A percentile compares a stretch with the other conserved stretches of the same genome.
Evolutionary conservation across 1,284 basidiomycete species (phyloP).

Genomic region (Moesziomyces globuligerus): DNA sequence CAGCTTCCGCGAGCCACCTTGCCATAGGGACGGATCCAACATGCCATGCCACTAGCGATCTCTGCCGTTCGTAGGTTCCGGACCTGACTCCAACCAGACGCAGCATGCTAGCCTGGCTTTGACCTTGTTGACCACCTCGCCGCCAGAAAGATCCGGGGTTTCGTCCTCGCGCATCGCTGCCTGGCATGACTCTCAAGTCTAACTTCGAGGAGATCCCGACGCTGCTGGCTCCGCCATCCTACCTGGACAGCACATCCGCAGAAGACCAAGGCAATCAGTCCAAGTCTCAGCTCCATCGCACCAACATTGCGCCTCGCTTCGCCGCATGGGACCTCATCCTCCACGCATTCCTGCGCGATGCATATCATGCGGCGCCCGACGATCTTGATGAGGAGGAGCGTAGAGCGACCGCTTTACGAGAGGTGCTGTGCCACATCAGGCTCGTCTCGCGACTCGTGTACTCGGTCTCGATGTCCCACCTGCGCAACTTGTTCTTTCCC

Average conservation of each 20-base stretch:
- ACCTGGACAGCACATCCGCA: conserved; percentile 27
- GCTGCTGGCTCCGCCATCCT: conserved; percentile 33
- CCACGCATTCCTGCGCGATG: not conserved
- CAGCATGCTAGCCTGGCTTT: too few species aligned
- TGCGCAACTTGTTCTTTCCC: conserved; percentile 27
- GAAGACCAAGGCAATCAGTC: not conserved
- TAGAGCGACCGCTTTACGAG: conserved; percentile 12
- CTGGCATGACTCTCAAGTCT: conserved; percentile 24
- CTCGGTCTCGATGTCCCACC: conserved; percentile 26
- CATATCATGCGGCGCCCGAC: not conserved
- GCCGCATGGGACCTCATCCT: conserved; percentile 31
- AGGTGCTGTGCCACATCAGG: conserved; percentile 29
- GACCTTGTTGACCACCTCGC: too few species aligned
- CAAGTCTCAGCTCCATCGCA: not conserved
- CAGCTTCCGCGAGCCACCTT: not conserved
- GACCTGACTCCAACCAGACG: too few species aligned
- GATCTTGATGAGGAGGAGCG: conserved; percentile 27
- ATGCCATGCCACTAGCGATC: too few species aligned
- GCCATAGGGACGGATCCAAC: too few species aligned
- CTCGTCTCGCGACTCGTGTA: conserved; percentile 35
- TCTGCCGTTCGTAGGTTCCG: too few species aligned
- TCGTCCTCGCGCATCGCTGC: not conserved
- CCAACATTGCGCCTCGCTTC: conserved; percentile 21
- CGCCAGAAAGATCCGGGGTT: not conserved
- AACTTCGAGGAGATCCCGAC: conserved; percentile 40